These are phyloP conservation scores for Echinosophora koreensis DNA, from an alignment of 306 rosid species.

Conservation along the genomic window DNA sequence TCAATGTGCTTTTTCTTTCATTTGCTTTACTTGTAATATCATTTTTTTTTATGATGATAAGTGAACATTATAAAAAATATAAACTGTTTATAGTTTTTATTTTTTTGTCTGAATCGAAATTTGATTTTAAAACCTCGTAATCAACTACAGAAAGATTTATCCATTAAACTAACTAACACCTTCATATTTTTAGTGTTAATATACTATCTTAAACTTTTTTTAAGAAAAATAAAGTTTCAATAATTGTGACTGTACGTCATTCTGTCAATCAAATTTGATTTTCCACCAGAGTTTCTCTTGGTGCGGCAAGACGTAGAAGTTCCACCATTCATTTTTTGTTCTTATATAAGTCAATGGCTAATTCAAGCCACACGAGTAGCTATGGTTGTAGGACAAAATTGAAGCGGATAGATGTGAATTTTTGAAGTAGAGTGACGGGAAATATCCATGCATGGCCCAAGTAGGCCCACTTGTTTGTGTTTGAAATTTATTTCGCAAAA, in stretches of 20 bases:
- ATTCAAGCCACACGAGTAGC: neutral
- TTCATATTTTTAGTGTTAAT: neutral
- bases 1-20: neutral
- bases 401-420: neutral
- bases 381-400: neutral
- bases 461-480: neutral
- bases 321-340: neutral
- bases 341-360: conserved; percentile 6
- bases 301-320: neutral
- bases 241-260: too few species aligned
- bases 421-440: neutral
- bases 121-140: too few species aligned
- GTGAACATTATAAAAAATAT: neutral
- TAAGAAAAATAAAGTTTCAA: too few species aligned
- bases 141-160: too few species aligned
- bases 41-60: neutral
- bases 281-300: neutral
- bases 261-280: neutral
- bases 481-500: neutral
- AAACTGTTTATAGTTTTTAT: neutral
- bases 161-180: too few species aligned
- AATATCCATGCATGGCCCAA: neutral
- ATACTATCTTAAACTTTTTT: too few species aligned
- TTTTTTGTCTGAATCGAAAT: too few species aligned
- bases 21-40: neutral